Conservation (phyloP, 2,329 filamentous ascomycete species). For the Elsinoe arachidis region DNA sequence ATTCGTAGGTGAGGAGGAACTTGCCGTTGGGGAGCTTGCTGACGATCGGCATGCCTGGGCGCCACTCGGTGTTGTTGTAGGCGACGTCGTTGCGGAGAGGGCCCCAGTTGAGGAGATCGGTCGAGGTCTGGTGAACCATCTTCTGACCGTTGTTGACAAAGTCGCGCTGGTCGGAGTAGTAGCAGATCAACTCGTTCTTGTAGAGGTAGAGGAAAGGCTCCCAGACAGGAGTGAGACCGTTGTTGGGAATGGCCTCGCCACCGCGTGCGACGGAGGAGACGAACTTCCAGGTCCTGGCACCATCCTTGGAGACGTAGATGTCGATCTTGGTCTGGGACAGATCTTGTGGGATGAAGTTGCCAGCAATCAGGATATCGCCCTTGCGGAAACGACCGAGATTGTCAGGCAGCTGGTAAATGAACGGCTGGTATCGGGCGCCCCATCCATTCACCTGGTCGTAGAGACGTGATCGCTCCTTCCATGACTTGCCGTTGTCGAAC, state of each 20-base stretch:
- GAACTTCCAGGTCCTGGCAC: slow-evolving; percentile 57
- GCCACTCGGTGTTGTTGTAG: slow-evolving; percentile 52
- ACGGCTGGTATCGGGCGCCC: slow-evolving; percentile 61
- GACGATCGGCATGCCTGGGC: slow-evolving; percentile 61
- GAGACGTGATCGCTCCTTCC: slow-evolving; percentile 55
- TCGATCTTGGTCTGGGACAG: slow-evolving; percentile 59
- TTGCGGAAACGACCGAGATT: slow-evolving; percentile 49
- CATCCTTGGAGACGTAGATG: slow-evolving; percentile 56
- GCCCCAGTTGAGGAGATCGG: slow-evolving; percentile 53
- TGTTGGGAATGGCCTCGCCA: slow-evolving; percentile 52
- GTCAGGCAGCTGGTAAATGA: slow-evolving; percentile 55
- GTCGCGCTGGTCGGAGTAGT: slow-evolving; percentile 65
- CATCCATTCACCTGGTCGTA: slow-evolving; percentile 55
- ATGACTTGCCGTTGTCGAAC: slow-evolving; percentile 43
- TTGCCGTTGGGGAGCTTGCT: slow-evolving; percentile 47
- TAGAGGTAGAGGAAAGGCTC: slow-evolving; percentile 59
- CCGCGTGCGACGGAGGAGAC: slow-evolving; percentile 57
- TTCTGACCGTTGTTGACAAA: slow-evolving; percentile 56
- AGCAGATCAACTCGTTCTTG: slow-evolving; percentile 52
- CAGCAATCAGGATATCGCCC: slow-evolving; percentile 56
- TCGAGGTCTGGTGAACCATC: slow-evolving; percentile 54
- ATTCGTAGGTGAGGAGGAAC: slow-evolving; percentile 59
- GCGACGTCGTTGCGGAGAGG: slow-evolving; percentile 53
- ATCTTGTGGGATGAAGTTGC: slow-evolving; percentile 51
- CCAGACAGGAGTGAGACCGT: slow-evolving; percentile 62